Conservation (phyloP, 345 rosid genomes). For the Boechera retrofracta region DNA sequence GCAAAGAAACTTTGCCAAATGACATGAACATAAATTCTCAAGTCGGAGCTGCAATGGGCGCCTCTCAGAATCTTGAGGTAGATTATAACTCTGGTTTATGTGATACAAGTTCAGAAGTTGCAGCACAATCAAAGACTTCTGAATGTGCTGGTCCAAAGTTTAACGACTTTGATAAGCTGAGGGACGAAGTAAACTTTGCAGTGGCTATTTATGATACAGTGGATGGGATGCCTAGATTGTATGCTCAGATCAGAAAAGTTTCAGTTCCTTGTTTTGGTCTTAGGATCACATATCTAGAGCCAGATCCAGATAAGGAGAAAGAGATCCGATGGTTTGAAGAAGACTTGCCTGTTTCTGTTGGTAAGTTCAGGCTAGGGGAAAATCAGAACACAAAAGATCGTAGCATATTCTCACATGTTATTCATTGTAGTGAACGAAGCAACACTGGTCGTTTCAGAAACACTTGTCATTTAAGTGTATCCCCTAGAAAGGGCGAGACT, state of each 20-base stretch:
- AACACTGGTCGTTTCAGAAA: neutral
- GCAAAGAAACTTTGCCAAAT: neutral
- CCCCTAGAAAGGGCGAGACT: slow-evolving; percentile 63
- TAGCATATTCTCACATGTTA: slow-evolving; percentile 23
- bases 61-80: neutral
- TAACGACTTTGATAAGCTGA: slow-evolving; percentile 48
- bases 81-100: neutral
- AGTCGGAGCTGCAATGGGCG: neutral
- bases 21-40: neutral
- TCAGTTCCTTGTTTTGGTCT: slow-evolving; percentile 36
- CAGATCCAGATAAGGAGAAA: slow-evolving; percentile 53
- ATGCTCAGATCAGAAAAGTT: slow-evolving; percentile 66
- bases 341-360: slow-evolving; percentile 64
- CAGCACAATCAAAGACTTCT: neutral
- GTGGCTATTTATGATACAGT: slow-evolving; percentile 54
- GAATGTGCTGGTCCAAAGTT: neutral
- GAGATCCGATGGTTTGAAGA: slow-evolving; percentile 51
- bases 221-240: slow-evolving; percentile 72
- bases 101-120: neutral
- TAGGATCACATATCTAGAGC: slow-evolving; percentile 65
- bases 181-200: slow-evolving; percentile 51
- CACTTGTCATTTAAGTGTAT: slow-evolving; percentile 40
- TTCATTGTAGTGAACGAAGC: neutral
- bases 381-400: slow-evolving; percentile 10
- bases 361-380: slow-evolving; percentile 57